Evolutionary conservation across 106 monocot genomes (phyloP).

Genomic region (Triglochin maritima): DNA sequence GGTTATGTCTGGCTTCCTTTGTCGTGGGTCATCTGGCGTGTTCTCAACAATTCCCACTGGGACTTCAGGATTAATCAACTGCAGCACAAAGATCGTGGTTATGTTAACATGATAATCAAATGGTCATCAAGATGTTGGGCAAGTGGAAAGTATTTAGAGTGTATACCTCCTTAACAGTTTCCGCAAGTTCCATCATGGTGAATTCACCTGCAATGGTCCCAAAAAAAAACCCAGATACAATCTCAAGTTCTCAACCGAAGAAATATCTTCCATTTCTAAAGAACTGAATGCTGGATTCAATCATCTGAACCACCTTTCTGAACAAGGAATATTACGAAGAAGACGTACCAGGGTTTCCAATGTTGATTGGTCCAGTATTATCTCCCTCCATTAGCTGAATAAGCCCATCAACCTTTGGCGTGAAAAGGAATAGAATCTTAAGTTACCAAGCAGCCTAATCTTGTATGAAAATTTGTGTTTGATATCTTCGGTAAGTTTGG

Average conservation of each 20-base stretch:
- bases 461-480: too few relatives aligned
- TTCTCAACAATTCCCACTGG: slow-evolving; percentile 54
- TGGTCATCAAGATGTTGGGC: not conserved
- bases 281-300: not conserved
- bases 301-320: slow-evolving; percentile 1
- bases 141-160: not conserved
- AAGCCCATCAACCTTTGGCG: slow-evolving; percentile 18
- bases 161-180: not conserved
- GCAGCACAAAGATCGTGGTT: slow-evolving; percentile 42
- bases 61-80: slow-evolving; percentile 55
- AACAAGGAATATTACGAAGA: slow-evolving; percentile 73
- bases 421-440: too few relatives aligned
- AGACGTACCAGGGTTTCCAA: slow-evolving; percentile 81
- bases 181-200: slow-evolving; percentile 76
- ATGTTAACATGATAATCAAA: not conserved
- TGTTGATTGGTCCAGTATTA: slow-evolving; percentile 83
- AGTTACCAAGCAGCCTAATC: too few relatives aligned
- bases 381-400: slow-evolving; percentile 84
- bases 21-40: slow-evolving; percentile 79
- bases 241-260: not conserved
- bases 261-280: too few relatives aligned
- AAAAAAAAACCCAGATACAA: not conserved
- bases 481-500: not conserved
- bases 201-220: slow-evolving; percentile 23
- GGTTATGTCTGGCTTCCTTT: slow-evolving; percentile 69